Evolutionary conservation across 306 rosid species (phyloP), one percentile per base, ranked within the genome.

Genomic region (Begonia peltatifolia): DNA sequence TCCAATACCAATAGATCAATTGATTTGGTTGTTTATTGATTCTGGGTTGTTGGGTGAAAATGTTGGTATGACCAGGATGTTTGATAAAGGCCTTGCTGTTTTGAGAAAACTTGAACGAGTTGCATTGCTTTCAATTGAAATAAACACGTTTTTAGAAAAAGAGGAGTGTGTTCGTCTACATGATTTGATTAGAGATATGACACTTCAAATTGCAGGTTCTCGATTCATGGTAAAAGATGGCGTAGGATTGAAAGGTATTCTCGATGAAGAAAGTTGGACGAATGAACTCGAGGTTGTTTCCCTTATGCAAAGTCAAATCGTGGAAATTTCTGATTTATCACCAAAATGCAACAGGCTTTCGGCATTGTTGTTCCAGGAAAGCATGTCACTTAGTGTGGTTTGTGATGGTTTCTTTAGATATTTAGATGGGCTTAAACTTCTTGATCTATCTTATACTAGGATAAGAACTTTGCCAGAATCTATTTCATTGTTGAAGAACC

Each of bases 21-120:
- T 73, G 52, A 63, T 64, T 8, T 63, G 61, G 42, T 30, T 35
- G 30, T 64, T 61, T 6, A 57, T 54, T 35, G 57, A 56, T n/a
- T 59, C 62, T 55, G 62, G 50, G 11, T 50, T 68, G 16, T 18
- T 73, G 8, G 22, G 49, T 14, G 58, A 63, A 30, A 52, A 11
- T 55, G 52, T 14, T 10, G 64, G 62, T 14, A 42, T 58, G 61
- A 6, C 41, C 6, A 25, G 35, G 44, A 10, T 11, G 65, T 6
- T 52, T 11, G 9, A 68, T 17, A 38, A 56, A 52, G 60, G 65
- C 17, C 58, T 13, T 3, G 2, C 54, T 15, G 59, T 54, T 11
- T 22, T 56, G 46, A 54, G 53, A 9, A 47, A 46, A 51, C 60
- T 66, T 22, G 58, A 48, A 55, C 12, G 53, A 54, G 42, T 38